Evolutionary conservation across 805 yeast species (phyloP).

Genomic region (Metschnikowia shivogae): DNA sequence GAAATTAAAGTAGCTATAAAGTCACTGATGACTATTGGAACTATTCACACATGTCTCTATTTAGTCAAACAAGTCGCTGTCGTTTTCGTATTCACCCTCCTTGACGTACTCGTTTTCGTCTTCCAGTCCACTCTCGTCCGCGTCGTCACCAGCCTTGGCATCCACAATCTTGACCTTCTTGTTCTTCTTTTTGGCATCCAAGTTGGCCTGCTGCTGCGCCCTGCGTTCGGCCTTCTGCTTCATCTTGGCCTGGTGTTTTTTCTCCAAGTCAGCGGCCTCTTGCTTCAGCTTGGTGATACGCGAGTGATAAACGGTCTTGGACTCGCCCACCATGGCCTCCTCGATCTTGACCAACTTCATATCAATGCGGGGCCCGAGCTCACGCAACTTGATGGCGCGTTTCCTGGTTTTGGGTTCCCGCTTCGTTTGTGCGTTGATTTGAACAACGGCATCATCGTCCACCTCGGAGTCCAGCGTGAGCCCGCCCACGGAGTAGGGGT

Average conservation of each 20-base stretch:
- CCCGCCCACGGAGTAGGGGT: conserved; percentile 75
- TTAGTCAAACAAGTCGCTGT: conserved; percentile 39
- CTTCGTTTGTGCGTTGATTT: conserved; percentile 31
- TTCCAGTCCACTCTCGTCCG: conserved; percentile 3
- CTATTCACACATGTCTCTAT: background rate
- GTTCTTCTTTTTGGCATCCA: conserved; percentile 67
- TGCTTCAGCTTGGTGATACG: conserved; percentile 56
- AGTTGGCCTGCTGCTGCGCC: conserved; percentile 73
- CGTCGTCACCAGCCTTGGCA: background rate
- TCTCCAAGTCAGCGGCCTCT: conserved; percentile 61
- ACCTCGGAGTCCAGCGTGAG: conserved; percentile 90
- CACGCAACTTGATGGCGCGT: conserved; percentile 87
- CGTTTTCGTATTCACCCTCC: conserved; percentile 42
- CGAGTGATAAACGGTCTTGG: conserved; percentile 84
- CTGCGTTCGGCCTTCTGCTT: conserved; percentile 67
- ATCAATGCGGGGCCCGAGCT: conserved; percentile 86
- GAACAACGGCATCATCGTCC: conserved; percentile 85
- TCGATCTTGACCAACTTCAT: conserved; percentile 79
- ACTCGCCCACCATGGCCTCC: conserved; percentile 79
- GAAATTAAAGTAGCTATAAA: too few relatives aligned
- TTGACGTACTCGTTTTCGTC: conserved; percentile 15
- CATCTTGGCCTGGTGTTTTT: conserved; percentile 58
- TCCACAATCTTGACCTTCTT: conserved; percentile 53
- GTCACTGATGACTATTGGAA: background rate
- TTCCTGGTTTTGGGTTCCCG: conserved; percentile 41